Evolutionary conservation across 257 asterid genomes (phyloP), one percentile per base, ranked within the genome.

Genomic region (Solanum pinnatisectum): DNA sequence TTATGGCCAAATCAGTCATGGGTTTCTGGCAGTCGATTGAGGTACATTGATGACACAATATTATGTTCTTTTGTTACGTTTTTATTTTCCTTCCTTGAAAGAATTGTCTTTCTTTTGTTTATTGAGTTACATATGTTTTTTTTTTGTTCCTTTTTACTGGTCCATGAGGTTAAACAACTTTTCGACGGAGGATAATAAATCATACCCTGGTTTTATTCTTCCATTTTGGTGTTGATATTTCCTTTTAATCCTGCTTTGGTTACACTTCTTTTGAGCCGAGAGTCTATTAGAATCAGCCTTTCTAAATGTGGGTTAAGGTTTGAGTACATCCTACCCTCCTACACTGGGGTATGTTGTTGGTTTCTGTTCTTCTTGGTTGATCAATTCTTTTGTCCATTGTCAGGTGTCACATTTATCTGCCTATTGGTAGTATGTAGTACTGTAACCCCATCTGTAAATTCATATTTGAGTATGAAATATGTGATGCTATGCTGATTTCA

Each of bases 1-100:
- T 90, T 88, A 88, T 97, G 92, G 96, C 96, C 42, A 94, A 90
- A 90, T 93, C 96, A 88, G 94, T 95, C 90, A 92, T 88, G 93
- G 96, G 93, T 88, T 97, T 96, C 93, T 97, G 99, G 99, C 93
- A 88, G 84, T 93, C 93, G 42, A 93, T 92, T 60, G 94, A 94
- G 98, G 98, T 94, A 92, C 25, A 78, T 71, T 16, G 86, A 32
- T 32, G 86, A 49, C 25, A 32, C 40, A 49, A 14, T 82, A 59
- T 85, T 49, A 32, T 56, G 42, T 23, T 36, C 85, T 25, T 71
- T 70, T 67, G 33, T 68, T 79, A 42, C 11, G 15, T 36, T 79
- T 86, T 76, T 9, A 25, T 76, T 82, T 84, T 84, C 67, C 37
- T 27, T 87, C 39, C 84, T 73, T 67, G 88, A 22, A 73, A 81